A percentile compares a stretch with the other conserved stretches of the same genome.
Conservation (phyloP, 2,329 filamentous ascomycete species). For the Penicillium sp. region DNA sequence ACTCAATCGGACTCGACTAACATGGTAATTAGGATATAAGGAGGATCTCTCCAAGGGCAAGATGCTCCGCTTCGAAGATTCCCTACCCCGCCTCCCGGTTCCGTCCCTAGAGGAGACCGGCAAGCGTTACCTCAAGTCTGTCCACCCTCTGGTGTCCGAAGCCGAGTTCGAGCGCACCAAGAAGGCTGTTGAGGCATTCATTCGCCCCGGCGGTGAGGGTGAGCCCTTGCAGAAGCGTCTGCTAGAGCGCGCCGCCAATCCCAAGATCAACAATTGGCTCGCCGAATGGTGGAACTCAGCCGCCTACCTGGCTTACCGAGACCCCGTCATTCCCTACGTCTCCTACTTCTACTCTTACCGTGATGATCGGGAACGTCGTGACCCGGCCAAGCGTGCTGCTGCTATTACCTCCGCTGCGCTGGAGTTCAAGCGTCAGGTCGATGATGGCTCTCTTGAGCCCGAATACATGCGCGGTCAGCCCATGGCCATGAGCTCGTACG, state of each 20-base stretch:
- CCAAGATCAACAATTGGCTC: slow-evolving; percentile 88
- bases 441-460: slow-evolving; percentile 79
- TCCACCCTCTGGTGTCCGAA: slow-evolving; percentile 64
- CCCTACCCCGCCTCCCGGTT: slow-evolving; percentile 64
- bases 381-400: slow-evolving; percentile 90
- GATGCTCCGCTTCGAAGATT: slow-evolving; percentile 70
- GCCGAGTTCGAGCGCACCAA: slow-evolving; percentile 65
- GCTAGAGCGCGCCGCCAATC: slow-evolving; percentile 74
- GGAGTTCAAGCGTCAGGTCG: slow-evolving; percentile 94
- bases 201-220: slow-evolving; percentile 82
- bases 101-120: slow-evolving; percentile 67
- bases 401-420: slow-evolving; percentile 83
- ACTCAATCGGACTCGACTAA: slow-evolving; percentile 7
- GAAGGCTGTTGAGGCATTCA: slow-evolving; percentile 84
- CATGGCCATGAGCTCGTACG: slow-evolving; percentile 97
- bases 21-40: slow-evolving; percentile 58
- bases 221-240: slow-evolving; percentile 86
- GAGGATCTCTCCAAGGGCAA: slow-evolving; percentile 66
- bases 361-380: slow-evolving; percentile 83
- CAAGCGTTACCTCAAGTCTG: slow-evolving; percentile 67
- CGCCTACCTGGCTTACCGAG: slow-evolving; percentile 89
- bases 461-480: slow-evolving; percentile 99
- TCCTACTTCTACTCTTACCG: slow-evolving; percentile 99
- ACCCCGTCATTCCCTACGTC: slow-evolving; percentile 95
- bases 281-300: slow-evolving; percentile 98